These are phyloP conservation scores for Whalleya microplaca DNA, from an alignment of 2,329 filamentous ascomycete genomes.

Conservation along the genomic window DNA sequence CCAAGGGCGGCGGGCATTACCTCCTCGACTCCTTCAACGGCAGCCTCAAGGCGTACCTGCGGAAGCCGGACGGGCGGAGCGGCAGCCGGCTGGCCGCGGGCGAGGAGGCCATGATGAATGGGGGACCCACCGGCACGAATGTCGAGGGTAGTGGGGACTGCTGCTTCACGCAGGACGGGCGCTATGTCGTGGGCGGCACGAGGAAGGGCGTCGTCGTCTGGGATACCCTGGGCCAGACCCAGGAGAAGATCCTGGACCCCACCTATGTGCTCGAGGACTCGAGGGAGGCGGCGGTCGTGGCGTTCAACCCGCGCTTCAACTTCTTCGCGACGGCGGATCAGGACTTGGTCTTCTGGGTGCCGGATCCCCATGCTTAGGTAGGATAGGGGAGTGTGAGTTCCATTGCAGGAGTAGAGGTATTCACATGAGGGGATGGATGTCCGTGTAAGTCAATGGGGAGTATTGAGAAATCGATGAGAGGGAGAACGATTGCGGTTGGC, in stretches of 20 bases:
- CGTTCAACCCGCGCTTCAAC: conserved; percentile 90
- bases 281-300: conserved; percentile 73
- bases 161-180: conserved; percentile 87
- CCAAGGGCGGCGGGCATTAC: conserved; percentile 83
- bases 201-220: conserved; percentile 79
- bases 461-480: background rate
- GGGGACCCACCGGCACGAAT: conserved; percentile 48
- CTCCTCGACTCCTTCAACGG: conserved; percentile 93
- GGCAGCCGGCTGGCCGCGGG: conserved; percentile 58
- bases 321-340: conserved; percentile 89
- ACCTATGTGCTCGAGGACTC: conserved; percentile 67
- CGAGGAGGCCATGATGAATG: conserved; percentile 46
- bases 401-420: conserved; percentile 4
- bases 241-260: conserved; percentile 64
- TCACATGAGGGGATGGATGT: background rate
- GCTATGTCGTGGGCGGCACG: conserved; percentile 83
- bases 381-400: conserved; percentile 5
- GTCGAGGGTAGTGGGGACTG: conserved; percentile 74
- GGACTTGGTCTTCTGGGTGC: conserved; percentile 79
- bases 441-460: background rate
- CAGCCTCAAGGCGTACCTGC: conserved; percentile 73
- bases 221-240: conserved; percentile 69
- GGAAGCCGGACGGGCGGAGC: conserved; percentile 55
- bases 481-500: conserved; percentile 4
- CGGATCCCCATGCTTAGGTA: conserved; percentile 61